A percentile compares a stretch with the other conserved stretches of the same genome.
Conservation (phyloP, 495 filamentous ascomycete species). For the Neurospora intermedia region DNA sequence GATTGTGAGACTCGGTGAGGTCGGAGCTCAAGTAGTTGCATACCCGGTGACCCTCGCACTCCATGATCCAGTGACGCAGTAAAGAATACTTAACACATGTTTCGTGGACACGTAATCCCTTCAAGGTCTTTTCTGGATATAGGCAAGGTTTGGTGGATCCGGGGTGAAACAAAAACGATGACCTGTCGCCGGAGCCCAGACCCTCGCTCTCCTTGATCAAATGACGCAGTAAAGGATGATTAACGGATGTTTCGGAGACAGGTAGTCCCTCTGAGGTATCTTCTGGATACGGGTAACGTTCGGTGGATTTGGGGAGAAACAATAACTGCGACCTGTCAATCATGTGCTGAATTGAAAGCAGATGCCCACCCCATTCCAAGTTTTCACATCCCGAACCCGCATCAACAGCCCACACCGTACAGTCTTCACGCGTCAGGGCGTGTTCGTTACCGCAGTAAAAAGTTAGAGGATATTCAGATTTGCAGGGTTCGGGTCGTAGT, state of each 20-base stretch:
- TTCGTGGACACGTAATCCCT: neutral
- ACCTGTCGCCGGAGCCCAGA: no score
- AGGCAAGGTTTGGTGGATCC: neutral
- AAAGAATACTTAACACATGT: neutral
- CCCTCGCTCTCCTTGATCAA: neutral
- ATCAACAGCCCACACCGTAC: neutral
- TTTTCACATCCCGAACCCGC: no score
- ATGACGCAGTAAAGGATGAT: neutral
- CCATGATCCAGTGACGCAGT: neutral
- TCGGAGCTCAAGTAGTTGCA: neutral
- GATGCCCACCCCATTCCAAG: no score
- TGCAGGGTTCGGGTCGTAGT: no score
- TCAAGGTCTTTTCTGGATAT: neutral
- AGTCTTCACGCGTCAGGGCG: no score
- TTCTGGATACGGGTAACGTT: neutral
- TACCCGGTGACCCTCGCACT: neutral
- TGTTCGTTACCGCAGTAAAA: no score
- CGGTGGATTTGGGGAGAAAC: neutral
- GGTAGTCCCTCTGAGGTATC: neutral
- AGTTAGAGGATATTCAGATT: no score
- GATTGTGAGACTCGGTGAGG: accelerated
- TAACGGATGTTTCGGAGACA: neutral
- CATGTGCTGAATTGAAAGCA: no score
- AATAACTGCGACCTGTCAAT: no score
- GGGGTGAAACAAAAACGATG: no score